Evolutionary conservation across 1,284 basidiomycete species (phyloP), one percentile per base, ranked within the genome.

Genomic region (Afroboletus lepidellus): DNA sequence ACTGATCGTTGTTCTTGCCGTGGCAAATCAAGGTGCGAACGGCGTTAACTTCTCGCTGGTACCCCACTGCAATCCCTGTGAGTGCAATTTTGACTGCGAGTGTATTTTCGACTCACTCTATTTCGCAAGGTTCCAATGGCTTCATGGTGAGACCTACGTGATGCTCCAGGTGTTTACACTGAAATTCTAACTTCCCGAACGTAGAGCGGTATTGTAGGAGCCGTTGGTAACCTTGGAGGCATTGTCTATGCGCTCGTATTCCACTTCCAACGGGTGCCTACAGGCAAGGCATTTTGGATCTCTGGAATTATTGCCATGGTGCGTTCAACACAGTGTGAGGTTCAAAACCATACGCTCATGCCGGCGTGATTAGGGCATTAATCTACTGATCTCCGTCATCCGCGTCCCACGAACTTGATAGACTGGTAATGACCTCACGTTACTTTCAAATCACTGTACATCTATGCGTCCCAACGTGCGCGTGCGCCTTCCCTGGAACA

Each of bases 21-120:
- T 48, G 3, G 51, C 49, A 20, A 59, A 57, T 23, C 77, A 81
- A 57, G 65, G 74, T 7, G 79, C 70, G 6, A 34, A 34, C 9
- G 33, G 33, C 33, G 33, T 34, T n/a, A 34, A 34, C 60, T 83
- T 82, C 59, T 69, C 77, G 6, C 70, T 81, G 30, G 77, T 80
- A 1, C 79, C 80, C 0, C 80, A 81, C 59, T 79, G 77, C 59
- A 78, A 77, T 51, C 64, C 76, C 9, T 71, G 76, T 75, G 50
- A 57, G 73, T 67, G 16, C 25, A 4, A 9, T 21, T 42, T 16
- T 6, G 6, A 16, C 3, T 25, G 0, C 12, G 11, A 27, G 23
- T 25, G 9, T 11, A 25, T 24, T 41, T 9, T 50, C 59, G 56
- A 61, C 61, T 37, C 56, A 68, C 34, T 64, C 67, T 7, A 0